Evolutionary conservation across 805 yeast genomes (phyloP).

Genomic region (Schwanniomyces vanrijiae): DNA sequence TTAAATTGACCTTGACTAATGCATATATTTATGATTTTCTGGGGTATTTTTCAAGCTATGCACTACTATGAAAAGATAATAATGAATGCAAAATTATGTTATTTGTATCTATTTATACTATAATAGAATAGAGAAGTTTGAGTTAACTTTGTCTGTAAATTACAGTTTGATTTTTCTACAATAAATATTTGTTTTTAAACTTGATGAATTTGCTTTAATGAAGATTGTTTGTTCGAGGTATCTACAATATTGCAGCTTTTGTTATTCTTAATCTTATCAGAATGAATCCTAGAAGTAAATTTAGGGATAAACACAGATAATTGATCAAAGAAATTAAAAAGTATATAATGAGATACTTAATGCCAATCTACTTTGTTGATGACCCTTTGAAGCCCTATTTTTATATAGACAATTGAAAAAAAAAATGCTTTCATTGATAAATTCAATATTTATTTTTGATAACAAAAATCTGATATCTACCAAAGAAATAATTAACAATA

Average conservation of each 20-base stretch:
- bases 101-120: background rate
- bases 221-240: conserved; percentile 31
- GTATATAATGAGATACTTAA: too few relatives aligned
- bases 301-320: conserved; percentile 36
- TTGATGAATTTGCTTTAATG: conserved; percentile 43
- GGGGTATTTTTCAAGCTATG: background rate
- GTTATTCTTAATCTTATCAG: conserved; percentile 40
- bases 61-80: background rate
- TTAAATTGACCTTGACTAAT: too few relatives aligned
- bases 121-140: background rate
- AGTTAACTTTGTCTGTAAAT: conserved; percentile 47
- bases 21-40: too few relatives aligned
- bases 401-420: too few relatives aligned
- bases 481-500: conserved; percentile 51
- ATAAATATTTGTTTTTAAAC: conserved; percentile 48
- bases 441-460: conserved; percentile 48
- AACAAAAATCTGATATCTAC: conserved; percentile 57
- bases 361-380: too few relatives aligned
- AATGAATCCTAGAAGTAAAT: conserved; percentile 34
- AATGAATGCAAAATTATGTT: too few relatives aligned
- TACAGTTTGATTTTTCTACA: conserved; percentile 48
- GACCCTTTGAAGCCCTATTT: too few relatives aligned
- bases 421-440: conserved; percentile 53
- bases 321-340: conserved; percentile 24
- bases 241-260: conserved; percentile 40